phyloP scores from a whole-genome alignment of 371 early-diverging fungal genomes.

The Rhizopus sp. region DNA sequence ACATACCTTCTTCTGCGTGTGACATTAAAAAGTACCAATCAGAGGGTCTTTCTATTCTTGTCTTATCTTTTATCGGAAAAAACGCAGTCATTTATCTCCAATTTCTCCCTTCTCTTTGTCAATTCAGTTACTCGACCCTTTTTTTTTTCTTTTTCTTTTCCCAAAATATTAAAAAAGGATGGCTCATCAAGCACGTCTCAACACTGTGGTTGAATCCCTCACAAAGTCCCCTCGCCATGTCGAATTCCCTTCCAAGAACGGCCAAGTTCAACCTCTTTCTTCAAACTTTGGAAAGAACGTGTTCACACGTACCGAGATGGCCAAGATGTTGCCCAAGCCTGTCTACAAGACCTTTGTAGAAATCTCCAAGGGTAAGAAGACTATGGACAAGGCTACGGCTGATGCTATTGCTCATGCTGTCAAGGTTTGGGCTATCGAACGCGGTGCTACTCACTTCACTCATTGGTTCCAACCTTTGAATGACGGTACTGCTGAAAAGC shows the following conservation, averaged over 20 bases:
- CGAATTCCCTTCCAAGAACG: conserved; percentile 73
- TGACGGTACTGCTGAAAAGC: conserved; percentile 98
- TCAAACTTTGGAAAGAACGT: conserved; percentile 93
- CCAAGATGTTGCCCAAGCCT: conserved; percentile 91
- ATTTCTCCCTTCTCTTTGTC: neutral
- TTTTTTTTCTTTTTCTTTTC: conserved; percentile 3
- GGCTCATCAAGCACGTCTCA: conserved; percentile 55
- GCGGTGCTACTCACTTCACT: conserved; percentile 95
- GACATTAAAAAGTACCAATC: no score
- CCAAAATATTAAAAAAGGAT: conserved; percentile 14
- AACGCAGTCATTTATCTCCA: conserved; percentile 5
- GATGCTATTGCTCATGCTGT: conserved; percentile 98
- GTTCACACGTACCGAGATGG: conserved; percentile 85
- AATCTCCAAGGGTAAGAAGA: conserved; percentile 85
- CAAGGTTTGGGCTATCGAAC: conserved; percentile 96
- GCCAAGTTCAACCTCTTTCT: conserved; percentile 76
- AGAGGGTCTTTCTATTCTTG: no score
- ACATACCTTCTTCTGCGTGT: no score
- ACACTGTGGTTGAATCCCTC: conserved; percentile 50
- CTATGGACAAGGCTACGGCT: conserved; percentile 89
- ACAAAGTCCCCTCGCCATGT: conserved; percentile 60
- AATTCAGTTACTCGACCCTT: neutral
- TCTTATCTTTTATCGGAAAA: neutral
- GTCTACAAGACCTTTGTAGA: conserved; percentile 87
- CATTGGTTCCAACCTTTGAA: conserved; percentile 99